Conservation (phyloP, 768 basidiomycete species). For the Xanthoconium stramineum region DNA sequence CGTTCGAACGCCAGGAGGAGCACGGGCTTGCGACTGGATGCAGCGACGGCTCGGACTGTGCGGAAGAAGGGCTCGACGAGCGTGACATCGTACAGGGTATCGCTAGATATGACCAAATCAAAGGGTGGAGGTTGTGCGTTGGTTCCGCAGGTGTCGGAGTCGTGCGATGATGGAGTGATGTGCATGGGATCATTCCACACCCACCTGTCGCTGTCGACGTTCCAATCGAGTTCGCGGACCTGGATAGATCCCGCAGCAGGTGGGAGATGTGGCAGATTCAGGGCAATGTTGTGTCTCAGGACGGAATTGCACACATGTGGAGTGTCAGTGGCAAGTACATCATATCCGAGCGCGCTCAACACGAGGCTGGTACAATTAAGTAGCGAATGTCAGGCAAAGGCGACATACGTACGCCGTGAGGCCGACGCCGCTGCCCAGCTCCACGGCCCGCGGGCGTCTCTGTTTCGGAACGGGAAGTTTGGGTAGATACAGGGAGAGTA, state of each 20-base stretch:
- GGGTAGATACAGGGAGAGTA: conserved; percentile 61
- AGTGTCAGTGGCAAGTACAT: conserved; percentile 76
- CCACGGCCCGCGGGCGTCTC: conserved; percentile 48
- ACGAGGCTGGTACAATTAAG: conserved; percentile 45
- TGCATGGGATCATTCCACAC: conserved; percentile 42
- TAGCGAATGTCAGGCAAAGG: background rate
- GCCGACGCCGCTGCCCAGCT: conserved; percentile 83
- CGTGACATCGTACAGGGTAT: conserved; percentile 68
- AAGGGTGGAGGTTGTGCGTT: conserved; percentile 45
- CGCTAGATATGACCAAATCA: conserved; percentile 78
- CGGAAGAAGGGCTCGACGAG: conserved; percentile 70
- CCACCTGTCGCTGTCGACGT: conserved; percentile 52
- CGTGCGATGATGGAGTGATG: conserved; percentile 35
- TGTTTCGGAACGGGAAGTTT: conserved; percentile 10
- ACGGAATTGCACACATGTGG: conserved; percentile 60
- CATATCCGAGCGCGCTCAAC: conserved; percentile 65
- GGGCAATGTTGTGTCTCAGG: conserved; percentile 56
- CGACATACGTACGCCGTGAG: conserved; percentile 61
- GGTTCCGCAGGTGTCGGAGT: conserved; percentile 18
- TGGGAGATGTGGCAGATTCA: conserved; percentile 38
- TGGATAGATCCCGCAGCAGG: conserved; percentile 45
- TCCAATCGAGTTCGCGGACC: conserved; percentile 72
- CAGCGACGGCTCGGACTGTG: conserved; percentile 56
- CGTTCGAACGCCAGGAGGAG: conserved; percentile 64
- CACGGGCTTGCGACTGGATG: background rate